A percentile compares a stretch with the other conserved stretches of the same genome.
Conservation (phyloP, 495 filamentous ascomycete species). For the Trichodelitschia bisporula region DNA sequence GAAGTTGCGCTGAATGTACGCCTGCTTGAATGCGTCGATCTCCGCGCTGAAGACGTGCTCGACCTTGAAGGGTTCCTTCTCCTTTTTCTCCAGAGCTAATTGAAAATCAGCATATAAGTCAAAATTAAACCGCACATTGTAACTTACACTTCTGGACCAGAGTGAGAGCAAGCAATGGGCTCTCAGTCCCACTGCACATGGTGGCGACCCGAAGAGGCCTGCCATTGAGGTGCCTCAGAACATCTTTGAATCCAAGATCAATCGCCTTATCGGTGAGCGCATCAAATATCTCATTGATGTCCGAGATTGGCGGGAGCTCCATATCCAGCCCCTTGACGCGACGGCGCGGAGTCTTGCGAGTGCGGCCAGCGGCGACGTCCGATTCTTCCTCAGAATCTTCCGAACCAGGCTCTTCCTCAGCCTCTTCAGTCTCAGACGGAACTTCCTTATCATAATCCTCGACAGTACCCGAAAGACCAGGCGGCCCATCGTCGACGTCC, state of each 20-base stretch:
- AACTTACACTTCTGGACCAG: slow-evolving; percentile 21
- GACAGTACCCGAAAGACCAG: no score
- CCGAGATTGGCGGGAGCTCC: slow-evolving; percentile 20
- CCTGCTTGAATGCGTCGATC: slow-evolving; percentile 55
- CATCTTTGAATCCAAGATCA: slow-evolving; percentile 12
- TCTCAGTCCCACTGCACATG: slow-evolving; percentile 66
- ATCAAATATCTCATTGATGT: slow-evolving; percentile 24
- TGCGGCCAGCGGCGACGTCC: no score
- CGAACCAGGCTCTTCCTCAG: no score
- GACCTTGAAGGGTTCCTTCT: slow-evolving; percentile 18
- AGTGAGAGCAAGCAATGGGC: slow-evolving; percentile 42
- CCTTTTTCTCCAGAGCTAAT: slow-evolving; percentile 12
- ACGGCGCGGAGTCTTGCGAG: no score
- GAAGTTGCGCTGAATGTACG: slow-evolving; percentile 58
- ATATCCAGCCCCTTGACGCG: slow-evolving; percentile 1
- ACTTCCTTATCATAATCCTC: no score
- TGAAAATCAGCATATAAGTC: slow-evolving; percentile 1
- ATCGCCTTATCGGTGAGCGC: slow-evolving; percentile 21
- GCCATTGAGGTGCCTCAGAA: slow-evolving; percentile 17
- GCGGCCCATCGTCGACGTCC: no score
- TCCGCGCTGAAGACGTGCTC: slow-evolving; percentile 56
- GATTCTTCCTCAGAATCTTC: no score
- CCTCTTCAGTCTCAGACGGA: no score
- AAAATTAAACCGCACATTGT: slow-evolving; percentile 9
- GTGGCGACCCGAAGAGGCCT: slow-evolving; percentile 39